Evolutionary conservation across 768 basidiomycete genomes (phyloP).

Genomic region (Rhodotorula toruloides): DNA sequence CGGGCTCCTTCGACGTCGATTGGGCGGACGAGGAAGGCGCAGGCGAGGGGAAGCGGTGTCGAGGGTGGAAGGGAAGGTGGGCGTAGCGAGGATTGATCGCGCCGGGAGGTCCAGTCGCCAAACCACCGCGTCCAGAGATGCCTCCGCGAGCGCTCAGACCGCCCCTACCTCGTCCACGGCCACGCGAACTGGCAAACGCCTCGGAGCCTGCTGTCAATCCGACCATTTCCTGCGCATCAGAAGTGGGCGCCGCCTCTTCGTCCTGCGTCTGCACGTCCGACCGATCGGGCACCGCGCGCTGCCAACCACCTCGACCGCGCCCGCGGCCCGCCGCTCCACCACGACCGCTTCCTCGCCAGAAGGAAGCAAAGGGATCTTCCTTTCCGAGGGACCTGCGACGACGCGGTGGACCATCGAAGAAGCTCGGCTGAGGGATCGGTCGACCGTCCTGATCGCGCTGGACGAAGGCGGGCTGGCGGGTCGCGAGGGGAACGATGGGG

Average conservation of each 20-base stretch:
- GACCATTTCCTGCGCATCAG: too few relatives aligned
- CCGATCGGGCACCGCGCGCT: slow-evolving; percentile 57
- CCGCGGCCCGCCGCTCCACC: too few relatives aligned
- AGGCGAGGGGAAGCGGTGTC: slow-evolving; percentile 29
- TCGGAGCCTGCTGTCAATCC: too few relatives aligned
- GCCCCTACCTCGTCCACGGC: background rate
- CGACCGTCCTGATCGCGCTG: background rate
- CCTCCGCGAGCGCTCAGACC: background rate
- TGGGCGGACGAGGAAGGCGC: background rate
- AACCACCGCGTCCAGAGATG: background rate
- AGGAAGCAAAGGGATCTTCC: too few relatives aligned
- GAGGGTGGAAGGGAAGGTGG: slow-evolving; percentile 34
- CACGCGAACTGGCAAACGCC: background rate
- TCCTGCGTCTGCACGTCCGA: slow-evolving; percentile 79
- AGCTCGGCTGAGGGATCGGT: too few relatives aligned
- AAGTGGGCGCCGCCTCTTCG: slow-evolving; percentile 60
- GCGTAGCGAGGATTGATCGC: slow-evolving; percentile 36
- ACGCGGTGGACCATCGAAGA: slow-evolving; percentile 46
- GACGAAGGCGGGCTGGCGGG: background rate
- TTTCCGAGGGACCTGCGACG: too few relatives aligned
- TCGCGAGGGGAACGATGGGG: background rate
- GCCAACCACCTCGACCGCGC: too few relatives aligned
- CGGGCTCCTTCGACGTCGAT: background rate
- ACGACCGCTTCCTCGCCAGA: too few relatives aligned
- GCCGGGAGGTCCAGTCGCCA: slow-evolving; percentile 13